These are phyloP conservation scores for Astrephomene gubernaculifera DNA, from an alignment of 139 green algal species.

Conservation along the genomic window DNA sequence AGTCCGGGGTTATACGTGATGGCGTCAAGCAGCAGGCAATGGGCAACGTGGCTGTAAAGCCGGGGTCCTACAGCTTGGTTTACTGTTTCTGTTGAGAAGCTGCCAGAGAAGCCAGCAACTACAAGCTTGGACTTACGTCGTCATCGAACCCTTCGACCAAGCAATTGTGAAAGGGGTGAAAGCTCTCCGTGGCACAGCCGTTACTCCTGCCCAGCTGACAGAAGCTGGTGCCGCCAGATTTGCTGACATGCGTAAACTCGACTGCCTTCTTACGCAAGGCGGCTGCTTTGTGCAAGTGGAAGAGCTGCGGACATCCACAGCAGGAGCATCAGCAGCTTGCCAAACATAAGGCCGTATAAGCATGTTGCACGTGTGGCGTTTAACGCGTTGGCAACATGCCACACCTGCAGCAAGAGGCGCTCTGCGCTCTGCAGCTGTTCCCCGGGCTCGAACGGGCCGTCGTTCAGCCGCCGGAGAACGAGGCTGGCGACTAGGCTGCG, in stretches of 20 bases:
- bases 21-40: too few species aligned
- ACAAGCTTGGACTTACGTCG: too few species aligned
- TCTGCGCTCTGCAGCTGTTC: neutral
- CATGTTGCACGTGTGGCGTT: neutral
- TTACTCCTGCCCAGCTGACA: conserved; percentile 14
- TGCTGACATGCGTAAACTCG: conserved; percentile 30
- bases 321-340: neutral
- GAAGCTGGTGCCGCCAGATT: conserved; percentile 25
- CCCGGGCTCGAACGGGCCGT: neutral
- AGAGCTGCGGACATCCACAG: neutral
- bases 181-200: conserved; percentile 14
- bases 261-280: neutral
- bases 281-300: neutral
- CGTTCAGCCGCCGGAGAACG: neutral
- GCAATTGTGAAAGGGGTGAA: neutral
- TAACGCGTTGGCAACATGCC: too few species aligned
- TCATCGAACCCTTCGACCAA: neutral
- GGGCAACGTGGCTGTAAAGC: too few species aligned
- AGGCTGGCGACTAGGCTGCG: neutral
- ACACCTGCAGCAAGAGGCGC: neutral
- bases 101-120: too few species aligned
- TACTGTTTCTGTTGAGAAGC: too few species aligned
- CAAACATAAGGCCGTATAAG: neutral
- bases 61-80: too few species aligned
- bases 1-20: neutral